Percentiles rank a stretch among this genome's conserved stretches.
Evolutionary conservation across 164 flowering plant species (phyloP).

Genomic region (Magnolia officinalis): DNA sequence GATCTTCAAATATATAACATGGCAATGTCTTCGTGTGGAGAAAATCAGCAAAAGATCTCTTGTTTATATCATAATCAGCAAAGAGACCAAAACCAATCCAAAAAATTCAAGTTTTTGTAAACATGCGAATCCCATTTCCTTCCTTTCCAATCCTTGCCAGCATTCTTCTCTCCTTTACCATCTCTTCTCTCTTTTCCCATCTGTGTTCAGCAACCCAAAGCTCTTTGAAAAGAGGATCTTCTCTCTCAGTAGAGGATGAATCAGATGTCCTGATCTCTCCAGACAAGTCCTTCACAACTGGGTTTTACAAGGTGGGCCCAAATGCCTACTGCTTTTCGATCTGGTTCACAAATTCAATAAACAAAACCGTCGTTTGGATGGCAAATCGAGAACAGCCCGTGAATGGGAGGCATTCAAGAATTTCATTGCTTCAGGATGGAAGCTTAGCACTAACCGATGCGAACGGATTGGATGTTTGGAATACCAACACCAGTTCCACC

Average conservation of each 20-base stretch:
- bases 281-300: conserved; percentile 9
- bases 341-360: conserved; percentile 11
- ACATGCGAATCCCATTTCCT: conserved; percentile 8
- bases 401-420: conserved; percentile 9
- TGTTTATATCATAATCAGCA: not conserved
- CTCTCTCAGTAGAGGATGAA: not conserved
- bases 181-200: not conserved
- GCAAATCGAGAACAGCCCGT: conserved; percentile 26
- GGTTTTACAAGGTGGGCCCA: conserved; percentile 11
- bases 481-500: conserved; percentile 10
- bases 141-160: not conserved
- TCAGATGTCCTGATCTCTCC: not conserved
- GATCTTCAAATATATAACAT: no score
- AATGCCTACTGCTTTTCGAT: conserved; percentile 13
- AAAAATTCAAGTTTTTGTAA: not conserved
- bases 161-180: not conserved
- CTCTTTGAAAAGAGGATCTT: conserved; percentile 1
- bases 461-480: conserved; percentile 15
- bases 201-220: not conserved
- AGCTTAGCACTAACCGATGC: conserved; percentile 11
- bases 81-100: not conserved
- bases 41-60: no score
- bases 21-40: no score
- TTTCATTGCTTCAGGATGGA: conserved; percentile 11
- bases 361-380: conserved; percentile 17